Base-by-base conservation (phyloP, 352 stramenopile genomes). In the Aphanomyces invadans region DNA sequence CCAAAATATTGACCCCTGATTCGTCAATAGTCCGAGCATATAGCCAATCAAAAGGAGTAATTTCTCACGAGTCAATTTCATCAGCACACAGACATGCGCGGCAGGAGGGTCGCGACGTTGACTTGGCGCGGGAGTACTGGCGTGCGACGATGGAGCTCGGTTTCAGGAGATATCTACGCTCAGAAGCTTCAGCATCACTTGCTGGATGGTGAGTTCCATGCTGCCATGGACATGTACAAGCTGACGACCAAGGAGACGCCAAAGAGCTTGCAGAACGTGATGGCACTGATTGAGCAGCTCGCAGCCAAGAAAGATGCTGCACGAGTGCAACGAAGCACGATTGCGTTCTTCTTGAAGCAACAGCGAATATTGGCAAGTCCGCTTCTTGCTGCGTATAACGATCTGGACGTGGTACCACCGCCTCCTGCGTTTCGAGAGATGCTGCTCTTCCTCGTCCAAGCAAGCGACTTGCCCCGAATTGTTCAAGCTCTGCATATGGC, bases 341-440 rank as follows among this genome's bases (percentile, higher is more conserved):
- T 57, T 36, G 38, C 42, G 32, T 67, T 67, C 60, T 67, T 67
- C 36, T 23, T 67, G 25, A 31, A 60, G 33, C 45, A 33, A 17
- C 38, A 67, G 15, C 28, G 23, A 15, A 42, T 59, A 36, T 17
- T 57, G 3, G 60, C 39, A 21, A 12, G 38, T 12, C 23, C 45
- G 28, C 60, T 67, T 0, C 21, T 60, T 19, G 21, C 38, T 9
- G 60, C 60, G 25, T 67, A 67, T 33, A 12, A 42, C 12, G 29
- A 49, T 2, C 45, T 60, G 19, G 23, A 57, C 11, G 33, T 67
- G 2, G 28, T 12, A 7, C 28, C 54, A 17, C 60, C 60, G 5
- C 23, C 29, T 5, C 4, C 33, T 11, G 25, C 46, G 7, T 23
- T 67, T 23, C 48, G 48, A 9, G 60, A 67, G n/a, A n/a, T 67